Base-by-base conservation (phyloP, 73 alveolate genomes). In the Paramecium octaurelia region DNA sequence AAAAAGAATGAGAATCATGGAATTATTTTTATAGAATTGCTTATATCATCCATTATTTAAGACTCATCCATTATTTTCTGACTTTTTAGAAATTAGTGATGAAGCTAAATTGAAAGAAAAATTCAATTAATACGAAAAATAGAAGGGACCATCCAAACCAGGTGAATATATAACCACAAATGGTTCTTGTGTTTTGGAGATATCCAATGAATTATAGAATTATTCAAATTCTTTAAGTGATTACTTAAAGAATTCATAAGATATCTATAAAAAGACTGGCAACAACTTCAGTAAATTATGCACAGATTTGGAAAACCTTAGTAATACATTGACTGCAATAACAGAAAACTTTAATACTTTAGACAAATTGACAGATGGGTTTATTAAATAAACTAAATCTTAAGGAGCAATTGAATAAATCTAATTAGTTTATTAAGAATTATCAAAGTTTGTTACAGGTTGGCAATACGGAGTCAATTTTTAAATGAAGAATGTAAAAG, bases 21-120 rank as follows among this genome's bases (percentile, higher is more conserved):
- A 80, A 48, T 64, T 80, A 23, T 80, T 80, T 24, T 48, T 80
- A 46, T 46, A 80, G 46, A 80, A 80, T 80, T 80, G 91, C 27
- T 46, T 80, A 23, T 80, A 80, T n/a, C 91, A 80, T 80, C 91
- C 91, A 24, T 35, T 80, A 21, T 80, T 44, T 80, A 80, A 80
- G 46, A 80, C 91, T 24, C 91, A 80, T 80, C 91, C 91, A 44
- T 9, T 64, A 43, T 80, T 80, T 23, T 23, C 76, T 24, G 91
- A 80, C 48, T 80, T 80, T 48, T 35, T 80, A 14, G 21, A 34
- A 80, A n/a, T 80, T 8, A 46, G 50, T 20, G 91, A 80, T 11
- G 91, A 80, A 23, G 27, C 73, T 0, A 80, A 80, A 80, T 46
- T 80, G 21, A 80, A 80, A 20, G 91, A 80, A 10, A 80, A 80